Percentiles rank a stretch among this genome's conserved stretches.
These are phyloP conservation scores for Geopyxis carbonaria DNA, from an alignment of 495 filamentous ascomycete species.

Conservation along the genomic window DNA sequence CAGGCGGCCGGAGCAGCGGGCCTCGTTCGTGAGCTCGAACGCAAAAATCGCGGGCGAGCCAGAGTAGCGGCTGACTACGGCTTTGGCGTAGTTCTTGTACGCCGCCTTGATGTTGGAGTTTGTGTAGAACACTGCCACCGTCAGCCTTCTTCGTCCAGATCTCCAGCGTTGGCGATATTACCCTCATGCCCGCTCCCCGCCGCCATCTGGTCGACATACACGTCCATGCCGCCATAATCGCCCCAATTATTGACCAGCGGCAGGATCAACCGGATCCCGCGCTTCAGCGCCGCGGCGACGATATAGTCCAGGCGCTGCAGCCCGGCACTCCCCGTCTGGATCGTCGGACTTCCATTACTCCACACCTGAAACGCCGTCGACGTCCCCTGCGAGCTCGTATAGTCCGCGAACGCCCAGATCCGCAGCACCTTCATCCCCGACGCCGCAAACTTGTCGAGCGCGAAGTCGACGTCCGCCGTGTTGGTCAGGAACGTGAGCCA, in stretches of 20 bases:
- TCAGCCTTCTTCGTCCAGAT: no score
- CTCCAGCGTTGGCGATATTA: no score
- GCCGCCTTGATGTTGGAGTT: slow-evolving; percentile 28
- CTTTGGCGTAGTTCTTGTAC: slow-evolving; percentile 40
- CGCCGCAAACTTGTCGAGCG: slow-evolving; percentile 33
- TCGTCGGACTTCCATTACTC: slow-evolving; percentile 35
- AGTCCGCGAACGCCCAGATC: slow-evolving; percentile 57
- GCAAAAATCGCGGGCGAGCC: slow-evolving; percentile 36
- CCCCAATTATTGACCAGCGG: slow-evolving; percentile 36
- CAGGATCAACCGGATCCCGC: slow-evolving; percentile 40
- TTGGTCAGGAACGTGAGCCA: slow-evolving; percentile 54
- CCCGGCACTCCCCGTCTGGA: slow-evolving; percentile 50
- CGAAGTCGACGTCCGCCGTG: slow-evolving; percentile 41
- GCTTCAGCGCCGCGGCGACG: slow-evolving; percentile 39
- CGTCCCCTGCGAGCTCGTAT: slow-evolving; percentile 23
- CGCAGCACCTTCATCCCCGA: slow-evolving; percentile 50
- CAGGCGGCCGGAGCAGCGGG: slow-evolving; percentile 32
- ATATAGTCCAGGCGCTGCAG: slow-evolving; percentile 52
- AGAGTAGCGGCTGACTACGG: slow-evolving; percentile 39
- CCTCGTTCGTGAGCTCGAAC: slow-evolving; percentile 47
- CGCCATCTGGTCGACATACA: slow-evolving; percentile 28
- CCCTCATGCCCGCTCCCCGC: slow-evolving; percentile 25
- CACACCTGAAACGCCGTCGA: slow-evolving; percentile 50
- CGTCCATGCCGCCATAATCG: slow-evolving; percentile 35
- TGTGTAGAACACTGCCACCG: slow-evolving; percentile 27